Evolutionary conservation across 176 grass and related monocot genomes (phyloP), one percentile per base, ranked within the genome.

Genomic region (Carex littledalei): DNA sequence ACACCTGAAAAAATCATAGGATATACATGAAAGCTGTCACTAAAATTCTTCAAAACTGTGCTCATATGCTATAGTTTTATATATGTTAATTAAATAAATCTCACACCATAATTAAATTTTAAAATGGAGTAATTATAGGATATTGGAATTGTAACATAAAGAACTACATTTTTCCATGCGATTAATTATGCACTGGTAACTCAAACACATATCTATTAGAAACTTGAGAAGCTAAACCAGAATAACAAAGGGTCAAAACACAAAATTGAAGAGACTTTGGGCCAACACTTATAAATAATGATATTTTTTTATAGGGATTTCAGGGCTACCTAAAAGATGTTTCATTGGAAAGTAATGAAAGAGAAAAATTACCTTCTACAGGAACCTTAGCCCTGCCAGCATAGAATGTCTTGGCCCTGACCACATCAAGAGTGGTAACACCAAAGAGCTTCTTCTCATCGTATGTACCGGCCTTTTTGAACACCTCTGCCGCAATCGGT

Each of bases 331-430:
- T 32, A 47, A 56, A 4, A 56, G 20, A 31, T 32, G 1, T n/a
- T 56, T 32, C 5, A 56, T 56, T 34, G 22, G 14, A 54, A 26
- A 12, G 4, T 18, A 57, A 57, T 10, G 22, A 18, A 34, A 72
- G 67, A 41, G 8, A 57, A 18, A 78, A 78, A 10, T 84, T 87
- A 90, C 81, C 81, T 21, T 84, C 62, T 68, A 99, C 93, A 16
- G 93, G 90, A 78, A 95, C 91, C 9, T 90, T 91, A 0, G 88
- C 93, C 65, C 95, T 99, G 64, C 81, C 88, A 78, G 93, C 91
- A 67, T 99, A 95, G 84, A 99, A 99, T 15, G 96, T 95, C 83
- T 91, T 99, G 61, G 96, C 90, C 22, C 93, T 92, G 61, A 98
- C 87, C 60, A 95, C 96, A 69, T 95, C 96, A 83, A 98, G 91